These are phyloP conservation scores for Diplogelasinospora grovesii DNA, from an alignment of 495 filamentous ascomycete species.

Conservation along the genomic window DNA sequence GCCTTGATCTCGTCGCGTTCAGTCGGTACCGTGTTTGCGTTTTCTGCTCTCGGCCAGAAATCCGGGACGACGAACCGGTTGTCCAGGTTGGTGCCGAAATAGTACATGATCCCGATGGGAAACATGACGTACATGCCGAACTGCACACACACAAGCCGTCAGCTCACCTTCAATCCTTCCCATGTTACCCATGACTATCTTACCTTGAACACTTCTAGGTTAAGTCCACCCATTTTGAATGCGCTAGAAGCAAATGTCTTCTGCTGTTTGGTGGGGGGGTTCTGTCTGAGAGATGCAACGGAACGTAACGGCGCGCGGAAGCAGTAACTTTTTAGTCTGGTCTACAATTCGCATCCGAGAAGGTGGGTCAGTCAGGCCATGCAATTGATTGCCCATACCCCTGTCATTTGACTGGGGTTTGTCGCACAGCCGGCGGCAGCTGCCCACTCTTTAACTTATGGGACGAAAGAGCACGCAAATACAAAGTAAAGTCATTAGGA, in stretches of 20 bases:
- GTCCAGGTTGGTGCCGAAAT: constrained; percentile 98
- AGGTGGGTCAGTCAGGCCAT: too few relatives aligned
- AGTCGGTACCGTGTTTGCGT: constrained; percentile 82
- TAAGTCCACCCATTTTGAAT: constrained; percentile 65
- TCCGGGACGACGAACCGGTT: constrained; percentile 76
- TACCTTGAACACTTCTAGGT: constrained; percentile 96
- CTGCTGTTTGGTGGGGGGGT: not conserved
- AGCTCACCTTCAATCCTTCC: too few relatives aligned
- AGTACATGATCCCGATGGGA: constrained; percentile 98
- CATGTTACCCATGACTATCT: too few relatives aligned
- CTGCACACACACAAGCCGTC: constrained; percentile 40
- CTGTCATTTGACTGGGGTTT: too few relatives aligned
- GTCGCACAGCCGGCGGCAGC: too few relatives aligned
- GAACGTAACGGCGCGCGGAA: too few relatives aligned
- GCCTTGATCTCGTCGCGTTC: constrained; percentile 80
- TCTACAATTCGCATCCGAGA: too few relatives aligned
- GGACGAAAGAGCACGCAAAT: too few relatives aligned
- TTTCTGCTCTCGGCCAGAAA: constrained; percentile 87
- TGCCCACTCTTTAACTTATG: too few relatives aligned
- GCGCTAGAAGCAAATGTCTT: not conserved
- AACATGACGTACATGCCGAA: constrained; percentile 99
- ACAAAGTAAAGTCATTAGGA: too few relatives aligned
- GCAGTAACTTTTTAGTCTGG: too few relatives aligned
- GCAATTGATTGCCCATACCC: too few relatives aligned
- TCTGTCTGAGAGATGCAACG: constrained; percentile 35